These are phyloP conservation scores for Suillus plorans DNA, from an alignment of 768 basidiomycete genomes.

Conservation along the genomic window DNA sequence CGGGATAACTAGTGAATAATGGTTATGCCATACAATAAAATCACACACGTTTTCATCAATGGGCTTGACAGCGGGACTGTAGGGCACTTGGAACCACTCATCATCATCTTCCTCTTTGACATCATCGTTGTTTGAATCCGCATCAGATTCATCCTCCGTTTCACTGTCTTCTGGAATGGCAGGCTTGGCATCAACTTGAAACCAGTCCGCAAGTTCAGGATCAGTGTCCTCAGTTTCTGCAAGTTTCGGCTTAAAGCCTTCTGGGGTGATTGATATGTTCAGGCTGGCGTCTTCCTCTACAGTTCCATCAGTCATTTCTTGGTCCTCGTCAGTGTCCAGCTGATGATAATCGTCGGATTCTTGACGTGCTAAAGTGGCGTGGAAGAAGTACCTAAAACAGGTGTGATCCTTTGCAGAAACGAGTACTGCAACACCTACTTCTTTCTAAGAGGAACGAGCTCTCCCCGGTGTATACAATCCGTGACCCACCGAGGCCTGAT, in stretches of 20 bases:
- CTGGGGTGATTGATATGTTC: neutral
- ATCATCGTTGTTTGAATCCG: constrained; percentile 70
- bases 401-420: neutral
- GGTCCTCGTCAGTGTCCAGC: constrained; percentile 37
- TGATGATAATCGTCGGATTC: constrained; percentile 51
- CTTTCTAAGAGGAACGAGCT: constrained; percentile 60
- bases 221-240: constrained; percentile 40
- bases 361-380: constrained; percentile 55
- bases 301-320: constrained; percentile 16
- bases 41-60: constrained; percentile 3
- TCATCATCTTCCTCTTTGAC: constrained; percentile 38
- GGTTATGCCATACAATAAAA: neutral
- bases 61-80: neutral
- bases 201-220: constrained; percentile 58
- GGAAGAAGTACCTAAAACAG: constrained; percentile 69
- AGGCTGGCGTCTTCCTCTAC: constrained; percentile 20
- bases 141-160: constrained; percentile 61
- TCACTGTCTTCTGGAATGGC: constrained; percentile 30
- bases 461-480: constrained; percentile 66
- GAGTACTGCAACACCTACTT: constrained; percentile 44
- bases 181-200: constrained; percentile 47
- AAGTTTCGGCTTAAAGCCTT: constrained; percentile 18
- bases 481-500: constrained; percentile 80
- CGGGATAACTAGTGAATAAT: neutral
- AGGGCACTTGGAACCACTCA: constrained; percentile 38